Conservation (phyloP, 2,329 filamentous ascomycete species). For the Escovopsis sp. region DNA sequence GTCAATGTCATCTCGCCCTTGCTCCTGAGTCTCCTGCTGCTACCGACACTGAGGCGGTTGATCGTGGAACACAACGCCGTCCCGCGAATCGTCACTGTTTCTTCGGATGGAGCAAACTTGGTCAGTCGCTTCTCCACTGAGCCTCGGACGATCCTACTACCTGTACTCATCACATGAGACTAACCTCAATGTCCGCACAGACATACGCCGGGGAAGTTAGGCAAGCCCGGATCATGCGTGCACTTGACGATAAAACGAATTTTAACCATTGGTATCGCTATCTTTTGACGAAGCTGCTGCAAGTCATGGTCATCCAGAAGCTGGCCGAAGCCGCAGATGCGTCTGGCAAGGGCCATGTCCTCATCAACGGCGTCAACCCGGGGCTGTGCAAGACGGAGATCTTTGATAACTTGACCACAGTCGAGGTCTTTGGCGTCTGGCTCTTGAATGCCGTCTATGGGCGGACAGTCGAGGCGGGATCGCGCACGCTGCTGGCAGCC, state of each 20-base stretch:
- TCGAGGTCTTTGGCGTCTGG: conserved; percentile 12
- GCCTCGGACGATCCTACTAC: too few relatives aligned
- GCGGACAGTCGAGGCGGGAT: conserved; percentile 24
- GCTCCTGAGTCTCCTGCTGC: conserved; percentile 4
- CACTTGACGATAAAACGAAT: conserved; percentile 14
- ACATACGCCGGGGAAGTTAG: conserved; percentile 20
- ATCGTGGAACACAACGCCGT: not conserved
- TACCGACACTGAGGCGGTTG: conserved; percentile 1
- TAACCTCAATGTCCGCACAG: conserved; percentile 6
- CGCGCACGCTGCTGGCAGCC: conserved; percentile 23
- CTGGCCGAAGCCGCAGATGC: conserved; percentile 14
- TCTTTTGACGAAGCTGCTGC: conserved; percentile 17
- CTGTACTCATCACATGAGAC: too few relatives aligned
- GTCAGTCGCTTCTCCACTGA: not conserved
- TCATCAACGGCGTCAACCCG: conserved; percentile 25
- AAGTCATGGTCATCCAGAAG: conserved; percentile 9
- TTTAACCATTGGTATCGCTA: conserved; percentile 11
- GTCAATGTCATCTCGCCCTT: conserved; percentile 6
- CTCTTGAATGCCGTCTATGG: conserved; percentile 13
- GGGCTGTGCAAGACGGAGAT: conserved; percentile 27
- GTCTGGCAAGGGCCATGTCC: conserved; percentile 17
- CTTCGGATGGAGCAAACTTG: conserved; percentile 19
- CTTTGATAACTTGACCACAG: conserved; percentile 19
- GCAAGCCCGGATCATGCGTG: conserved; percentile 17
- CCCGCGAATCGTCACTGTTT: conserved; percentile 1